Evolutionary conservation across 768 basidiomycete genomes (phyloP), one percentile per base, ranked within the genome.

Genomic region (Phanerochaete carnosa): DNA sequence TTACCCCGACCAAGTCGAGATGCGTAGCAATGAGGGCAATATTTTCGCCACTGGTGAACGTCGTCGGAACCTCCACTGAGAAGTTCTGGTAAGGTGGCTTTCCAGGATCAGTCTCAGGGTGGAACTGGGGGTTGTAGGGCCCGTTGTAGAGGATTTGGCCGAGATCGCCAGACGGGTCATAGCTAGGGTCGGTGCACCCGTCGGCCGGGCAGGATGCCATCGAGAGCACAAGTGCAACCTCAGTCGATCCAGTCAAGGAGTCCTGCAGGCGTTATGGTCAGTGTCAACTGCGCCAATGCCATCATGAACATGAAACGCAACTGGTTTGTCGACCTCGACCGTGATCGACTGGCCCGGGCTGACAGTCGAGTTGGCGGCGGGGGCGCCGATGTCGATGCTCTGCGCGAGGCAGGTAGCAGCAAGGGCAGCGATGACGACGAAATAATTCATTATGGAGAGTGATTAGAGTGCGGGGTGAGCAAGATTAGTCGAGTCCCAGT

Each of bases 171-270:
- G 63, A 49, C 46, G 63, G 58, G 60, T 65, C 62, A 45, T 60
- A 52, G 16, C 65, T 56, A 7, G 67, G 61, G 63, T 72, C 73
- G 35, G 56, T 25, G 19, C 46, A 63, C 22, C 26, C 43, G 0
- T 58, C 23, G 15, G 55, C 53, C 6, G 62, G 45, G 65, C 75
- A 76, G 11, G 66, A 58, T 35, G 55, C 50, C 45, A 74, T 39
- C 0, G 68, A 71, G 55, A 77, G 74, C 50, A 71, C 73, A 39
- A 76, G 58, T 1, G 69, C 73, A 33, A 75, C 71, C 50, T 77
- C 75, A 15, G 62, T 51, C 8, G 72, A 73, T 59, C 68, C 63
- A 6, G 70, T 68, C 9, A 74, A 68, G 5, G 70, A 68, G 65
- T 68, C 69, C 67, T 74, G 49, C 19, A 26, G 37, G 6, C 13